These are phyloP conservation scores for Ophiostoma novo-ulmi DNA, from an alignment of 2,329 filamentous ascomycete genomes.

Conservation along the genomic window DNA sequence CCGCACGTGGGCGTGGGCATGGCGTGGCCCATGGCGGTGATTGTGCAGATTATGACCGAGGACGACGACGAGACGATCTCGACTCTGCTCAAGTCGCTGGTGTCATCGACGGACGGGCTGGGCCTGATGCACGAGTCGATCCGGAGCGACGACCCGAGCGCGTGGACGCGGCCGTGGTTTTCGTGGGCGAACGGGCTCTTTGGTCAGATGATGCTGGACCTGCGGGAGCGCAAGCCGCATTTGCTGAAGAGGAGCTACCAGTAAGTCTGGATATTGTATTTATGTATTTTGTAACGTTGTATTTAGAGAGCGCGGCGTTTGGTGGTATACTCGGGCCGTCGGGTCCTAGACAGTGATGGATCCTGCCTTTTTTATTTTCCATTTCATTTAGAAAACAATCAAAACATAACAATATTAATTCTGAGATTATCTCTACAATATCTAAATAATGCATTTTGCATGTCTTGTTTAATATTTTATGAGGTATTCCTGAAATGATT, in stretches of 20 bases:
- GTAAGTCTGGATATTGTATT: conserved; percentile 22
- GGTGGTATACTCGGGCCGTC: not conserved
- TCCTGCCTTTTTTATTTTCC: not conserved
- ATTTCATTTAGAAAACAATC: too few species aligned
- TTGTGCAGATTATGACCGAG: conserved; percentile 63
- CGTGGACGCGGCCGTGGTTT: conserved; percentile 60
- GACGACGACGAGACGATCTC: conserved; percentile 57
- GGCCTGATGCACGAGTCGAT: conserved; percentile 66
- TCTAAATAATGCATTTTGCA: too few species aligned
- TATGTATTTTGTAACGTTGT: not conserved
- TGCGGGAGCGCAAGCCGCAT: conserved; percentile 67
- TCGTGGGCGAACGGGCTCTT: conserved; percentile 88
- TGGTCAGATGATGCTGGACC: conserved; percentile 71
- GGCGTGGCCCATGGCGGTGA: conserved; percentile 68
- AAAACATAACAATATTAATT: too few species aligned
- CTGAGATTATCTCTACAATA: too few species aligned
- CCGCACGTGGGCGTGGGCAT: conserved; percentile 44
- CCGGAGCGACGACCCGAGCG: conserved; percentile 51
- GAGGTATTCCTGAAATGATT: too few species aligned
- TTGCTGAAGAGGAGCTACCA: conserved; percentile 52
- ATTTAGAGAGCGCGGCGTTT: not conserved
- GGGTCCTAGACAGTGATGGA: not conserved
- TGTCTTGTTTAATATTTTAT: too few species aligned
- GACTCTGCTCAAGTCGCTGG: conserved; percentile 45
- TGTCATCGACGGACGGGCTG: conserved; percentile 56